Base-by-base conservation (phyloP, 2,329 filamentous ascomycete species). In the Diaporthe capsici region DNA sequence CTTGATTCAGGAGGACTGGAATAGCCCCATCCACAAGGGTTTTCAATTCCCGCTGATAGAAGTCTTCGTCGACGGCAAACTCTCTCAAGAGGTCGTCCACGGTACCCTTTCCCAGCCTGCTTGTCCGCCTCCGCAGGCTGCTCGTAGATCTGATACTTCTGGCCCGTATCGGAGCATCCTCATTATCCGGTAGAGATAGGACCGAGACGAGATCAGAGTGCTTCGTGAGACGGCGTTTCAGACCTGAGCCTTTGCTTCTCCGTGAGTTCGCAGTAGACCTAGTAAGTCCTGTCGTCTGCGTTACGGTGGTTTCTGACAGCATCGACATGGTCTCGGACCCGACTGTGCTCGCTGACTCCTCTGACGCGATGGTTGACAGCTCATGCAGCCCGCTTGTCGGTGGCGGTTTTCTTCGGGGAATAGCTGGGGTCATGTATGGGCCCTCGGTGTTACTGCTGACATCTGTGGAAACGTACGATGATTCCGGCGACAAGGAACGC, bases 161-260 rank as follows among this genome's bases (percentile, higher is more conserved):
- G 76, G 89, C 90, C 75, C 92, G 89, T 67, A 89, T 89, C 70
- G 91, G 89, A 47, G 90, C 85, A 37, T 86, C 84, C 49, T 84
- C 84, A 74, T 91, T 86, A 76, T 92, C 88, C 0, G 93, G 92
- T 75, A 95, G 85, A 0, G 96, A 98, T 12, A 99, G 87, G 3
- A 98, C 95, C 0, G 97, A 98, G 53, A 99, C 95, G 34, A 99
- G 88, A 83, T 99, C 97, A 22, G 95, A 95, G 84, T 98, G 96
- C 76, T 94, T 98, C 5, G 96, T 98, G 53, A 98, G 89, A 76
- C 94, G 92, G 77, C 95, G 91, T 83, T 94, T 95, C 47, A 95
- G 86, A 58, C 87, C 88, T 1, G 88, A 84, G 25, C 76, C 77
- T 86, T 88, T 79, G 31, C 87, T 86, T 84, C 82, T 86, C 75